Percentiles rank a stretch among this genome's conserved stretches.
phyloP scores from a whole-genome alignment of 225 moss, liverwort and hornwort species.

The Climacium dendroides region DNA sequence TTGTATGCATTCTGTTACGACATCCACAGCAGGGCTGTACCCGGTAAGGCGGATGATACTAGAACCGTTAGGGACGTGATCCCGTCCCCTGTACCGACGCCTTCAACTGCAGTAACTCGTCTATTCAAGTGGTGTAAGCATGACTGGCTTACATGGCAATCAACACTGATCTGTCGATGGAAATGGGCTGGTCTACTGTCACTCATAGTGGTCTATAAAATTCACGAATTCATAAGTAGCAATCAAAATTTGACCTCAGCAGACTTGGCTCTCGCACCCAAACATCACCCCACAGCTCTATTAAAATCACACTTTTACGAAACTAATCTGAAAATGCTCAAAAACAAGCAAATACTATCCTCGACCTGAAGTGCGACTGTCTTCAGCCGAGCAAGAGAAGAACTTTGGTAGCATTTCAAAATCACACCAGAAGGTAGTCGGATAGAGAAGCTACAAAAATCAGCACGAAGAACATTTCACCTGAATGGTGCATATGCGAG shows the following conservation, averaged over 20 bases:
- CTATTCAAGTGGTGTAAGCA: background rate
- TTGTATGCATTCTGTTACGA: conserved; percentile 79
- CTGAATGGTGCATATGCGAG: conserved; percentile 62
- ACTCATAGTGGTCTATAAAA: background rate
- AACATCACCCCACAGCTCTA: background rate
- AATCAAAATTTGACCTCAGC: background rate
- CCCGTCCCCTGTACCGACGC: background rate
- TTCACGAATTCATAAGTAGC: background rate
- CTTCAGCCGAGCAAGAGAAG: background rate
- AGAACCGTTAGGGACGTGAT: background rate
- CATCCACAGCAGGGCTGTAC: background rate
- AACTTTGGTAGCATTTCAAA: background rate
- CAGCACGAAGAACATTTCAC: background rate
- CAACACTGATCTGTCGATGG: background rate
- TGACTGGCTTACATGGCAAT: background rate
- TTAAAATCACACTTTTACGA: background rate
- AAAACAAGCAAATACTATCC: background rate
- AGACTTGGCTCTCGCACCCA: background rate
- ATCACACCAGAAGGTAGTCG: background rate
- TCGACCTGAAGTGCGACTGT: background rate
- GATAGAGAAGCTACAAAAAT: background rate
- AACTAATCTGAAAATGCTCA: background rate
- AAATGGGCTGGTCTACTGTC: background rate
- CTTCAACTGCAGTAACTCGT: background rate
- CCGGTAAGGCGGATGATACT: background rate